phyloP scores from a whole-genome alignment of 768 basidiomycete genomes.

The Neoboletus subvelutipes region DNA sequence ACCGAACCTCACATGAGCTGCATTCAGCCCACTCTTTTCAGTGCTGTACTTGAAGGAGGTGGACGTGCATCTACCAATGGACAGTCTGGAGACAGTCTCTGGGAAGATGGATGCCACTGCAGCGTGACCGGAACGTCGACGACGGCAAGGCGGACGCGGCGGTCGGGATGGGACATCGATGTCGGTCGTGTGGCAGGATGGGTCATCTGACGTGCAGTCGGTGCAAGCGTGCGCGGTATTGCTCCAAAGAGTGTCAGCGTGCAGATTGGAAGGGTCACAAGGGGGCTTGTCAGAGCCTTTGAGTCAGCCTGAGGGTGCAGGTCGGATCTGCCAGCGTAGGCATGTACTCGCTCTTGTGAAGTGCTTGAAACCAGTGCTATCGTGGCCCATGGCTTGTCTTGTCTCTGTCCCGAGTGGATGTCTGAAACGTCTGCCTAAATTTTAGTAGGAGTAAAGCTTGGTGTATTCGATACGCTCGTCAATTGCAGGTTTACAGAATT shows the following conservation, averaged over 20 bases:
- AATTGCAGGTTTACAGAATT: too few species aligned
- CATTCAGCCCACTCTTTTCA: conserved; percentile 52
- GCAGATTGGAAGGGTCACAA: conserved; percentile 16
- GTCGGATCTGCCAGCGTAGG: background rate
- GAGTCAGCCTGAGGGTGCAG: background rate
- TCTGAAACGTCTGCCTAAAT: background rate
- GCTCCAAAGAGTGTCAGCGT: conserved; percentile 42
- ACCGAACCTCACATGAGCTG: conserved; percentile 49
- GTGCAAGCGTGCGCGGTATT: conserved; percentile 43
- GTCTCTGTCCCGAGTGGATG: background rate
- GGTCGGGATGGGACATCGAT: background rate
- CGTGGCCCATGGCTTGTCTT: background rate
- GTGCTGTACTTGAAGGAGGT: conserved; percentile 45
- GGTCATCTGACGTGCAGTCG: conserved; percentile 28
- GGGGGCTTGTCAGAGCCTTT: background rate
- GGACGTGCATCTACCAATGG: background rate
- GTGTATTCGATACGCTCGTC: background rate
- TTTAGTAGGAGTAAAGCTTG: background rate
- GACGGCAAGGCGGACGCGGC: background rate
- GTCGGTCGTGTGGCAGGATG: conserved; percentile 7
- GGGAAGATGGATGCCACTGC: background rate
- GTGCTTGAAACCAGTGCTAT: too few species aligned
- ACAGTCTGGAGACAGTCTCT: background rate
- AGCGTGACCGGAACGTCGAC: background rate
- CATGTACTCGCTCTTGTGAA: background rate